Conservation (phyloP, 805 yeast species). For the Clavispora phyllophila region DNA sequence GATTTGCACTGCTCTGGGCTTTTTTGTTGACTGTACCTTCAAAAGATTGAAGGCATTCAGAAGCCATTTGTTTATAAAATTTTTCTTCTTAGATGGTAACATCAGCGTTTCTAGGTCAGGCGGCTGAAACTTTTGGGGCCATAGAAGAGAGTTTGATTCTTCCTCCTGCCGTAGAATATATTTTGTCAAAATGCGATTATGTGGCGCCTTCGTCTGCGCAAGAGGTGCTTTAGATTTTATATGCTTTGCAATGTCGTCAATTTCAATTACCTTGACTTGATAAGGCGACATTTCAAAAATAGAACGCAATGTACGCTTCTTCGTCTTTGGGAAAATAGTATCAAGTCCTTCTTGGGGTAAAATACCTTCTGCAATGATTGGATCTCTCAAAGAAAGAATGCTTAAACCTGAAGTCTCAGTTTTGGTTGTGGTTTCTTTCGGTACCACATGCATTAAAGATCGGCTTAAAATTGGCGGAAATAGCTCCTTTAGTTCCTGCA, state of each 20-base stretch:
- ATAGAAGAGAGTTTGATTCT: constrained; percentile 25
- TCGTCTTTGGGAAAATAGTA: background rate
- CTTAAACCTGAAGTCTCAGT: background rate
- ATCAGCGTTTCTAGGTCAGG: constrained; percentile 27
- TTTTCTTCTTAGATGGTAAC: constrained; percentile 20
- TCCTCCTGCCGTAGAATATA: constrained; percentile 3
- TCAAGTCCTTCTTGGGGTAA: background rate
- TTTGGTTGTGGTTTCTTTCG: constrained; percentile 4
- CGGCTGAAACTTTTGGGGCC: constrained; percentile 40
- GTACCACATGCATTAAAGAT: constrained; percentile 30
- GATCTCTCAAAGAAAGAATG: background rate
- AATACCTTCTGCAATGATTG: no score
- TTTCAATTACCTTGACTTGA: background rate
- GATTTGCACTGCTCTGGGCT: constrained; percentile 27
- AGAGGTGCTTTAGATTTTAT: constrained; percentile 6
- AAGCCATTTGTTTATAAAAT: constrained; percentile 36
- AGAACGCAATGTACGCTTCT: background rate
- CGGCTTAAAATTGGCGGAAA: constrained; percentile 25
- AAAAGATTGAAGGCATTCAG: constrained; percentile 31
- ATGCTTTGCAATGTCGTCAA: background rate
- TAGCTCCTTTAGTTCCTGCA: constrained; percentile 29
- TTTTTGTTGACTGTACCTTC: constrained; percentile 25
- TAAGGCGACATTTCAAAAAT: background rate
- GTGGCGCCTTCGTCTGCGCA: constrained; percentile 5
- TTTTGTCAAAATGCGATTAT: constrained; percentile 8